Percentiles rank a stretch among this genome's conserved stretches.
Conservation (phyloP, 148 eudicot species). For the Heliamphora exappendiculata region DNA sequence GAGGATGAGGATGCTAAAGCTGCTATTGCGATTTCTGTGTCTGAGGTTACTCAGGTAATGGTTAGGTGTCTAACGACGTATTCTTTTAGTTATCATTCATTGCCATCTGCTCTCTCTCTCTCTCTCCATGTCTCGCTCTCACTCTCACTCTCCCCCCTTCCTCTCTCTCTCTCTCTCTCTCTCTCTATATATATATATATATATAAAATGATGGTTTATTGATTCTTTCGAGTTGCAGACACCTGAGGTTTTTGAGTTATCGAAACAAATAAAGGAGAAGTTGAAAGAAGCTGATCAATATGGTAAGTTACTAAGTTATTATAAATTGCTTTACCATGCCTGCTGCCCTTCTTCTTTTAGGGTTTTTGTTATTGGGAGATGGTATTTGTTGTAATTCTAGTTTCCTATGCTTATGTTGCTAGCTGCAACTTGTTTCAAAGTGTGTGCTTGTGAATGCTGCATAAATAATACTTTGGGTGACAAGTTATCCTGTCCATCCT, state of each 20-base stretch:
- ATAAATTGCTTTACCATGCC: background rate
- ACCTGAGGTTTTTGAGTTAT: conserved; percentile 68
- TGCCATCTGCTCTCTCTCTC: background rate
- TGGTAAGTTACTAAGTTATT: conserved; percentile 52
- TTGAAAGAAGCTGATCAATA: conserved; percentile 68
- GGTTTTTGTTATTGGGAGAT: background rate
- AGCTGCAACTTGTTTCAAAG: no score
- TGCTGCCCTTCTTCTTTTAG: background rate
- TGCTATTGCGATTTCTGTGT: conserved; percentile 87
- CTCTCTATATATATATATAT: no score
- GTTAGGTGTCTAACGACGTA: background rate
- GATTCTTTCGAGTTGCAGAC: conserved; percentile 32
- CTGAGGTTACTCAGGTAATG: conserved; percentile 81
- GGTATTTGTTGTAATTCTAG: background rate
- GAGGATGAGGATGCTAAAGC: conserved; percentile 97
- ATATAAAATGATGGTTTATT: conserved; percentile 8
- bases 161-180: no score
- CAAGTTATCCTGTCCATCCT: no score
- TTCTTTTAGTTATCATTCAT: background rate
- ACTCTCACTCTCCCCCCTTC: no score
- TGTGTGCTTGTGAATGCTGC: no score
- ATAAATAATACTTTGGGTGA: no score
- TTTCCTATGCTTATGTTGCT: background rate
- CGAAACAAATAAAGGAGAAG: conserved; percentile 76
- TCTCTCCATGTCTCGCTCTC: no score